A percentile compares a stretch with the other conserved stretches of the same genome.
These are phyloP conservation scores for Pythium aquatile DNA, from an alignment of 352 stramenopile genomes.

Conservation along the genomic window DNA sequence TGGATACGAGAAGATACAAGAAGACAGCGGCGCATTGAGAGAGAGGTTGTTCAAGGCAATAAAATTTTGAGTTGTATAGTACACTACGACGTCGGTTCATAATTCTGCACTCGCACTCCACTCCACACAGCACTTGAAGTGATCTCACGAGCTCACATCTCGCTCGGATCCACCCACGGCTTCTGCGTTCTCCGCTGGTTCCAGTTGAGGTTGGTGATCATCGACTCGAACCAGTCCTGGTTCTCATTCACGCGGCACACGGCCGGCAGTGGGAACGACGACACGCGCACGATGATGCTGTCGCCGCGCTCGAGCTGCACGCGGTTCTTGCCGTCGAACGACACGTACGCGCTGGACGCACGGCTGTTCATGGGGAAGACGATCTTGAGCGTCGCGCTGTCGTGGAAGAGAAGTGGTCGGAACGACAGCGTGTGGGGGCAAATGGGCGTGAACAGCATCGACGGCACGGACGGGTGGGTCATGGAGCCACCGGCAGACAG, in stretches of 20 bases:
- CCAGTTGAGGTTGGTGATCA: constrained; percentile 93
- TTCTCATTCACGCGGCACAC: constrained; percentile 89
- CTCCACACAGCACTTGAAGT: not conserved
- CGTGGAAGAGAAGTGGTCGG: constrained; percentile 89
- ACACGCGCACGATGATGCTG: constrained; percentile 82
- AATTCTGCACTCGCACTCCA: not conserved
- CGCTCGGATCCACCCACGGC: constrained; percentile 41
- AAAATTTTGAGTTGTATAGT: constrained; percentile 4
- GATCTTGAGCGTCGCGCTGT: constrained; percentile 90
- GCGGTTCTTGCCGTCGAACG: constrained; percentile 91
- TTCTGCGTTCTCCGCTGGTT: constrained; percentile 87
- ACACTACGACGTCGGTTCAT: constrained; percentile 3
- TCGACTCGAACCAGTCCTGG: constrained; percentile 91
- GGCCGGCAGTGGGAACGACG: constrained; percentile 84
- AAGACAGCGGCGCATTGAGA: not conserved
- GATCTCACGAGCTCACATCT: constrained; percentile 6
- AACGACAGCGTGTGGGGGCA: constrained; percentile 97
- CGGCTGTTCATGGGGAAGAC: constrained; percentile 81
- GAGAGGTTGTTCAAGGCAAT: not conserved
- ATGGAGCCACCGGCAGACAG: constrained; percentile 97
- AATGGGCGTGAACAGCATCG: constrained; percentile 98
- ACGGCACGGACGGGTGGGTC: constrained; percentile 96
- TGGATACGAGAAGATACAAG: not conserved
- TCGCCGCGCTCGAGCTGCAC: constrained; percentile 86
- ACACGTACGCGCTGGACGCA: constrained; percentile 75